Base-by-base conservation (phyloP, 108 stramenopile species). In the Bacterosira constricta region DNA sequence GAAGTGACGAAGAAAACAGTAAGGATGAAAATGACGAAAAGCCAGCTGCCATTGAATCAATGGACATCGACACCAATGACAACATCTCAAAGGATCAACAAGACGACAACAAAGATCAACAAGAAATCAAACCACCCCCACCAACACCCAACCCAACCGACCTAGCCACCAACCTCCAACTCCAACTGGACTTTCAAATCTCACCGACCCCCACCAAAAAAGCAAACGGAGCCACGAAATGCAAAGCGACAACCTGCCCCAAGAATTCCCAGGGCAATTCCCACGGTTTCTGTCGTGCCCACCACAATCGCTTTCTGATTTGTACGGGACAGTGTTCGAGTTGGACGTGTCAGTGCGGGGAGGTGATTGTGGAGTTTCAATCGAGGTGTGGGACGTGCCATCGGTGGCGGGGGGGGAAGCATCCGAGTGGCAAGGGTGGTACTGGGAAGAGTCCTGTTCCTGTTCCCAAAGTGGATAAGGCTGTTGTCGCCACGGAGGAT, bases 221-320 rank as follows among this genome's bases (percentile, higher is more conserved):
- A 5, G 3, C 6, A 6, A 47, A 47, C 12, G 46, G 46, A 18
- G 23, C 21, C 17, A 18, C 23, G 3, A 47, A 47, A 23, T 47
- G 46, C 46, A 6, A 23, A 2, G 46, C 46, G 21, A 23, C 23
- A 23, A 23, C 46, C 5, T 47, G 46, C 12, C 46, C 46, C 3
- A 47, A 47, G 46, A 47, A 47, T 23, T 47, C 21, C 46, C 46
- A 47, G 46, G 46, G 46, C 21, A 47, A 18, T 47, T 47, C 46
- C 46, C 21, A 47, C 46, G 46, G 46, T 12, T 47, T 47, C 46
- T 47, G 46, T 17, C 46, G 46, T 3, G 46, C 46, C 3, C 46
- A 47, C 12, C 46, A 47, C 46, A 47, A 47, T 5, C 46, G 23
- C 21, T 47, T 5, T 23, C 46, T 47, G 46, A 47, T 47, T 23